Evolutionary conservation across 2,329 filamentous ascomycete species (phyloP).

Genomic region (Bipolaris gigantea): DNA sequence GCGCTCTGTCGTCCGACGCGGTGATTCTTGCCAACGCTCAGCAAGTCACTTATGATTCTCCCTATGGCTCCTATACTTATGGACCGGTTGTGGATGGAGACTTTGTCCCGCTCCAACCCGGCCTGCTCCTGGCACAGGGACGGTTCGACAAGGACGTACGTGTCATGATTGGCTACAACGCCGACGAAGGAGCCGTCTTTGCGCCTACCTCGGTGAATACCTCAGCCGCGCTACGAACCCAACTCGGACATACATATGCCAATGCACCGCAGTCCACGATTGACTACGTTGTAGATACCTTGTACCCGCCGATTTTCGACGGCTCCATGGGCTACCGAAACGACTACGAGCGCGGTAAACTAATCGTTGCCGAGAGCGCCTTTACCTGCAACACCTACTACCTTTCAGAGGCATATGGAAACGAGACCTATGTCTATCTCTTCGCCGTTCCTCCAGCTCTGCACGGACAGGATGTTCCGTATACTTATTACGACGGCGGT

Average conservation of each 20-base stretch:
- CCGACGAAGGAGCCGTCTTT: constrained; percentile 51
- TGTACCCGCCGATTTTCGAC: constrained; percentile 56
- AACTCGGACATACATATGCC: constrained; percentile 33
- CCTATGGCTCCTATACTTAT: constrained; percentile 41
- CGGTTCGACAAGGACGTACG: constrained; percentile 42
- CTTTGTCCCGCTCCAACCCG: constrained; percentile 38
- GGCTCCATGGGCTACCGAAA: constrained; percentile 52
- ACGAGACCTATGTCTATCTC: constrained; percentile 55
- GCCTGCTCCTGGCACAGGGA: constrained; percentile 42
- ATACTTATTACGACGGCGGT: constrained; percentile 56
- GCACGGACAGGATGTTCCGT: constrained; percentile 57
- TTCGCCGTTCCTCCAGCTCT: constrained; percentile 58
- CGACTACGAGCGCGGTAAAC: constrained; percentile 48
- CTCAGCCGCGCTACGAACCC: constrained; percentile 30
- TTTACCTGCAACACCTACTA: constrained; percentile 59
- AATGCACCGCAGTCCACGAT: constrained; percentile 38
- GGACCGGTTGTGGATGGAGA: constrained; percentile 42
- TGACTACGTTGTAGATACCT: constrained; percentile 47
- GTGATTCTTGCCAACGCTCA: constrained; percentile 42
- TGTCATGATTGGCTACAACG: constrained; percentile 49
- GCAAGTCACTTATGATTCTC: constrained; percentile 34
- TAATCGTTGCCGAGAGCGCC: constrained; percentile 49
- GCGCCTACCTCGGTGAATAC: constrained; percentile 45
- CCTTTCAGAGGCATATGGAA: constrained; percentile 51
- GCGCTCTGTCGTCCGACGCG: constrained; percentile 32